Evolutionary conservation across 2,329 filamentous ascomycete genomes (phyloP), one percentile per base, ranked within the genome.

Genomic region (Capronia americana): DNA sequence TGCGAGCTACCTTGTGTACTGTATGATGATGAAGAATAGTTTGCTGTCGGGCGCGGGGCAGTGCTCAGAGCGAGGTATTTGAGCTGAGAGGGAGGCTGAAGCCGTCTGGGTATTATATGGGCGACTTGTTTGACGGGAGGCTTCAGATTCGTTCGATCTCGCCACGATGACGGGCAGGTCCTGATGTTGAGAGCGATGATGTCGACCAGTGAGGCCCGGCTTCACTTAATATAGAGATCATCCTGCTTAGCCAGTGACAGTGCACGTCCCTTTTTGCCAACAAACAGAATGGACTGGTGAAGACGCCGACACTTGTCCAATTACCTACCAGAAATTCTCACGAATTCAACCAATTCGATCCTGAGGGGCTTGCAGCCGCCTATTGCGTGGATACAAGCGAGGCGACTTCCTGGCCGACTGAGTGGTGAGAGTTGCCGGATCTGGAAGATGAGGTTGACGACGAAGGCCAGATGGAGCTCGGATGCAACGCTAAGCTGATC

Each of bases 351-450:
- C 24, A 55, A 55, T 30, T 30, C n/a, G n/a, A 32, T 23, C 53
- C 28, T n/a, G 53, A 55, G 28, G 2, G 12, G 32, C 58, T 26
- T 30, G 32, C 30, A 26, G 17, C 17, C 46, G 38, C 11, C 26
- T 53, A 24, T 17, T 17, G 11, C 23, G 30, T 38, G 32, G 44
- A 10, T 34, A 20, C 48, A n/a, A 26, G 41, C 17, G 57, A 59
- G 57, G 57, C 46, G 57, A 60, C 57, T 14, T 60, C 24, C 32
- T 51, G 20, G 38, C 28, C 14, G 26, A 30, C 53, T 26, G 26
- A 64, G 17, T 48, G 26, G 20, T 61, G 34, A 57, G 66, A 69
- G 63, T 69, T 69, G 57, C 66, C 54, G 30, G 20, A 66, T 69
- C 50, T 48, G 66, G 66, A 68, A 30, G 64, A 63, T 69, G 57